Percentiles rank a stretch among this genome's conserved stretches.
These are phyloP conservation scores for Picochlorum sp. DNA, from an alignment of 139 green algal species.

Conservation along the genomic window DNA sequence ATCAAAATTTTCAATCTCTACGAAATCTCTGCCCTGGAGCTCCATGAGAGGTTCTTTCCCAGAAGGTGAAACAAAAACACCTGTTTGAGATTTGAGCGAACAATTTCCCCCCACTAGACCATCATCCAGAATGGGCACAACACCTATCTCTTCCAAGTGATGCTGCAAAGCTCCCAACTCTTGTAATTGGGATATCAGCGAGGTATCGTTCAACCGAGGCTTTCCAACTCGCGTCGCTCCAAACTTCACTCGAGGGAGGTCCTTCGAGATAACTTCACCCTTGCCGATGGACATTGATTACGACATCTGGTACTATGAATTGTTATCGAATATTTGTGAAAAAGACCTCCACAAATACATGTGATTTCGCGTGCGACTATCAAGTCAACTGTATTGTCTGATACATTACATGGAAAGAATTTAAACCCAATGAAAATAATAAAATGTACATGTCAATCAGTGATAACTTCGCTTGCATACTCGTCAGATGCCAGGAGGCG, in stretches of 20 bases:
- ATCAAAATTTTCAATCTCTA: conserved; percentile 15
- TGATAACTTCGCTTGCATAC: conserved; percentile 10
- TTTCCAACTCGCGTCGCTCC: neutral
- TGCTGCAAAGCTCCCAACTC: conserved; percentile 7
- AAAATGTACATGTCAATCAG: neutral
- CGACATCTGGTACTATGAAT: too few species aligned
- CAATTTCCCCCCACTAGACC: conserved; percentile 29
- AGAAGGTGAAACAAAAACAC: neutral
- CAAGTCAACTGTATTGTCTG: too few species aligned
- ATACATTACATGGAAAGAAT: too few species aligned
- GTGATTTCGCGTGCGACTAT: too few species aligned
- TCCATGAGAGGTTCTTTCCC: neutral
- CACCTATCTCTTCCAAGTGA: conserved; percentile 5
- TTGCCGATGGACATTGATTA: neutral
- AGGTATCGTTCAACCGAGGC: neutral
- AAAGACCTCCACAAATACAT: too few species aligned
- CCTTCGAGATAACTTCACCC: conserved; percentile 2
- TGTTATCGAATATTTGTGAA: too few species aligned
- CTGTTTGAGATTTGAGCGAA: conserved; percentile 4
- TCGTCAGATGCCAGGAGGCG: conserved; percentile 3
- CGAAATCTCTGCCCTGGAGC: conserved; percentile 10
- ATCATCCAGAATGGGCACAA: conserved; percentile 20
- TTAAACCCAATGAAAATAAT: neutral
- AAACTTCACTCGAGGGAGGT: neutral
- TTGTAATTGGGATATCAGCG: neutral